Conservation (phyloP, 1,284 basidiomycete genomes). For the Rhizoctonia solani region DNA sequence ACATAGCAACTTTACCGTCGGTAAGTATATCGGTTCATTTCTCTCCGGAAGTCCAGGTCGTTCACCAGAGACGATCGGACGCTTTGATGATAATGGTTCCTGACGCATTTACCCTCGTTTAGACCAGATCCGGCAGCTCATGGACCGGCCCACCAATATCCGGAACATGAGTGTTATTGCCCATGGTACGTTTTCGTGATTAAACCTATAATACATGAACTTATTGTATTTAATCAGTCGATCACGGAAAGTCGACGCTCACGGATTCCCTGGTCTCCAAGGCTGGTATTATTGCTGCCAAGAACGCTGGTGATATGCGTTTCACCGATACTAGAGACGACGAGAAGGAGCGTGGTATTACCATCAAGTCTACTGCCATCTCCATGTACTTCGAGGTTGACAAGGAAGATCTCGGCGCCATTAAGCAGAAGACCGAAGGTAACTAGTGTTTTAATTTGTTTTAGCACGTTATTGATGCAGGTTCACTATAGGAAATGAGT, state of each 20-base stretch:
- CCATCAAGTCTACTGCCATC: constrained; percentile 99
- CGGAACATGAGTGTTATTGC: constrained; percentile 99
- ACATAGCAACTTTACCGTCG: constrained; percentile 84
- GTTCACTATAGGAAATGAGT: constrained; percentile 74
- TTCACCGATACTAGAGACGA: constrained; percentile 98
- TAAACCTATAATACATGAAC: not conserved
- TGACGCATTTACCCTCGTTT: constrained; percentile 36
- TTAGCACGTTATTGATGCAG: constrained; percentile 41
- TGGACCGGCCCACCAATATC: constrained; percentile 91
- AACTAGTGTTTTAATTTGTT: constrained; percentile 40
- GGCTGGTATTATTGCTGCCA: constrained; percentile 96
- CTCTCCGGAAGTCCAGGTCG: constrained; percentile 7
- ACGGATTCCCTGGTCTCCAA: constrained; percentile 99
- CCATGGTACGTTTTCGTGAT: constrained; percentile 64
- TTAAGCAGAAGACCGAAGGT: constrained; percentile 96
- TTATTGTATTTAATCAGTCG: constrained; percentile 63
- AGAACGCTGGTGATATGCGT: constrained; percentile 96
- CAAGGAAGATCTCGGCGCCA: constrained; percentile 83
- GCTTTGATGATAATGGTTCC: constrained; percentile 35
- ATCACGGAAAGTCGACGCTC: constrained; percentile 99
- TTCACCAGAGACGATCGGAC: not conserved
- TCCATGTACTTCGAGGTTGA: constrained; percentile 99
- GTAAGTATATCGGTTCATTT: constrained; percentile 52
- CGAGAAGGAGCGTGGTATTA: constrained; percentile 99
- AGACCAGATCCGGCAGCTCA: constrained; percentile 89